These are phyloP conservation scores for Fraxinus floribunda DNA, from an alignment of 305 asterid genomes.

Conservation along the genomic window DNA sequence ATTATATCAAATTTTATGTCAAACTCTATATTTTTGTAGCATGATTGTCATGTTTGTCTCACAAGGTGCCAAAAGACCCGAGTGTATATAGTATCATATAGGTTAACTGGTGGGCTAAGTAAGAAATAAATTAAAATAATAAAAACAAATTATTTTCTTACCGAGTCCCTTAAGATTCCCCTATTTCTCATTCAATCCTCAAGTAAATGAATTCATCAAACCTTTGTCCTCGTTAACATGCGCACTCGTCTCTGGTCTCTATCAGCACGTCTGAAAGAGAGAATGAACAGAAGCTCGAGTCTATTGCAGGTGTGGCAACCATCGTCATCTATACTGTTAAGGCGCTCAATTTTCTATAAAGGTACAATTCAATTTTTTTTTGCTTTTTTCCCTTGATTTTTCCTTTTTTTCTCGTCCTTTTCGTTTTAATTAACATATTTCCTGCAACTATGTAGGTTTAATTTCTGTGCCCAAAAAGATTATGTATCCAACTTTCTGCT, in stretches of 20 bases:
- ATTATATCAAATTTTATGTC: no score
- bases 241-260: neutral
- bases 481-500: slow-evolving; percentile 40
- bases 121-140: neutral
- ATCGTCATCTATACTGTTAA: slow-evolving; percentile 34
- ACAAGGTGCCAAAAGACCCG: no score
- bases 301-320: slow-evolving; percentile 58
- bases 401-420: neutral
- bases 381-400: neutral
- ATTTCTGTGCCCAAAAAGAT: slow-evolving; percentile 43
- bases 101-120: no score
- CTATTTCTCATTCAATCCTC: neutral
- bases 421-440: neutral
- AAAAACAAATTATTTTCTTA: neutral
- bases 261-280: neutral
- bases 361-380: slow-evolving; percentile 23
- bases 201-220: neutral
- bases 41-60: no score
- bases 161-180: neutral
- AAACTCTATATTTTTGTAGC: no score
- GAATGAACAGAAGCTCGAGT: slow-evolving; percentile 47
- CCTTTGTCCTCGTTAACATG: neutral
- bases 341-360: slow-evolving; percentile 39
- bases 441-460: slow-evolving; percentile 39
- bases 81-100: no score